Evolutionary conservation across 768 basidiomycete genomes (phyloP).

Genomic region (Lanmaoa rubissima): DNA sequence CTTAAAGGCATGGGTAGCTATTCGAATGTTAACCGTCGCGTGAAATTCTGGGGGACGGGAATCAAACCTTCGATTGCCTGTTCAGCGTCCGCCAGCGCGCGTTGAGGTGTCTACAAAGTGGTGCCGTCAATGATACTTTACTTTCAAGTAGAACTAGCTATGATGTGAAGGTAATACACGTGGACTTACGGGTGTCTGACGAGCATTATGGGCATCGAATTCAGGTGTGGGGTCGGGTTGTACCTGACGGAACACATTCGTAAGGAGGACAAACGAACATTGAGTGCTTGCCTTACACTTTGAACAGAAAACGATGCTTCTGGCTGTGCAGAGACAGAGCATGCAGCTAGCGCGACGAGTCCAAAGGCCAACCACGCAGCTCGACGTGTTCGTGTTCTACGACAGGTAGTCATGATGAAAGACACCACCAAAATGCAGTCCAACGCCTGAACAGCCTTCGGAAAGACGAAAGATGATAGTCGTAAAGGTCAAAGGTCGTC

Average conservation of each 20-base stretch:
- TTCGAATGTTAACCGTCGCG: slow-evolving; percentile 1
- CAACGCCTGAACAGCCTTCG: background rate
- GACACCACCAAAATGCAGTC: background rate
- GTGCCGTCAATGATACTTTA: background rate
- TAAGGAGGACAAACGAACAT: background rate
- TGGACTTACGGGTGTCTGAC: slow-evolving; percentile 15
- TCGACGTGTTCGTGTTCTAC: slow-evolving; percentile 33
- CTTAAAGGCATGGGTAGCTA: slow-evolving; percentile 73
- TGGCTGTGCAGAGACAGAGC: slow-evolving; percentile 44
- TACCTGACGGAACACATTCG: slow-evolving; percentile 6
- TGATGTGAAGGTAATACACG: background rate
- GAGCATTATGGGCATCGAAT: slow-evolving; percentile 1
- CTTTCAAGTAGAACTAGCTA: background rate
- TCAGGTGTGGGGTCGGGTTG: slow-evolving; percentile 14
- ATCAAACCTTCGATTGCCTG: slow-evolving; percentile 52
- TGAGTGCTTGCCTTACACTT: slow-evolving; percentile 11
- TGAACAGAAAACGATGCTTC: slow-evolving; percentile 14
- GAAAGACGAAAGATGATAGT: background rate
- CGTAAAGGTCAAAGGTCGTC: background rate
- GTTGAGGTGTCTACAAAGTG: slow-evolving; percentile 14
- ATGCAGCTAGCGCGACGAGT: slow-evolving; percentile 49
- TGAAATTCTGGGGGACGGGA: background rate
- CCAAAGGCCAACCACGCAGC: slow-evolving; percentile 62
- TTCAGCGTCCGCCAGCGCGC: slow-evolving; percentile 31
- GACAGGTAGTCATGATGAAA: slow-evolving; percentile 20